These are phyloP conservation scores for Pseudonitzschia delicatissima DNA, from an alignment of 108 stramenopile species.

Conservation along the genomic window DNA sequence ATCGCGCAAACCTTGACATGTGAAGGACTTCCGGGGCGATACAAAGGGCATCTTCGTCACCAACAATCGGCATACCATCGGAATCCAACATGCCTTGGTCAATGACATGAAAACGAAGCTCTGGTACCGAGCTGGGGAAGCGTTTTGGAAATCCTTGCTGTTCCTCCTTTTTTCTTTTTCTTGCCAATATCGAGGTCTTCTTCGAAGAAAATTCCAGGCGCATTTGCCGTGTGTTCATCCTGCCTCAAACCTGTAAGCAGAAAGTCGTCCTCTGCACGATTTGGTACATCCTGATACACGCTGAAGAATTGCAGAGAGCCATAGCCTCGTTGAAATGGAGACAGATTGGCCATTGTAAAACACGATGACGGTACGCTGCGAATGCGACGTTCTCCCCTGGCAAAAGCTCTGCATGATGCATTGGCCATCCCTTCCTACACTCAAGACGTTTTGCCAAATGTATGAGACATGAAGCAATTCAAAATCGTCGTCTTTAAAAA, in stretches of 20 bases:
- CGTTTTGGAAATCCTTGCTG: conserved; percentile 6
- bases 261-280: conserved; percentile 34
- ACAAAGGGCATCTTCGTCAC: conserved; percentile 37
- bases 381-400: conserved; percentile 61
- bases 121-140: conserved; percentile 21
- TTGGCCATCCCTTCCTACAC: conserved; percentile 77
- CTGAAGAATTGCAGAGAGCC: conserved; percentile 77
- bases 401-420: conserved; percentile 77
- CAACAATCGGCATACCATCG: conserved; percentile 25
- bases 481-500: conserved; percentile 1
- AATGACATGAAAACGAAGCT: conserved; percentile 53
- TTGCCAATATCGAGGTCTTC: not conserved
- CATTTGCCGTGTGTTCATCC: conserved; percentile 39
- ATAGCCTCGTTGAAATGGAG: conserved; percentile 76
- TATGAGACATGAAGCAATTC: not conserved
- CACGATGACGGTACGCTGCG: conserved; percentile 67
- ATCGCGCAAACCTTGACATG: conserved; percentile 71
- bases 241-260: conserved; percentile 39
- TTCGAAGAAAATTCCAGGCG: conserved; percentile 54
- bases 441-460: conserved; percentile 76
- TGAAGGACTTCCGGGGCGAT: conserved; percentile 81
- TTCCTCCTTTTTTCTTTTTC: not conserved
- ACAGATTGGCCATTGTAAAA: conserved; percentile 81
- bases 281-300: conserved; percentile 64
- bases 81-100: conserved; percentile 72